Percentiles rank a stretch among this genome's conserved stretches.
Conservation (phyloP, 2,329 filamentous ascomycete species). For the Diplocarpon rosae region DNA sequence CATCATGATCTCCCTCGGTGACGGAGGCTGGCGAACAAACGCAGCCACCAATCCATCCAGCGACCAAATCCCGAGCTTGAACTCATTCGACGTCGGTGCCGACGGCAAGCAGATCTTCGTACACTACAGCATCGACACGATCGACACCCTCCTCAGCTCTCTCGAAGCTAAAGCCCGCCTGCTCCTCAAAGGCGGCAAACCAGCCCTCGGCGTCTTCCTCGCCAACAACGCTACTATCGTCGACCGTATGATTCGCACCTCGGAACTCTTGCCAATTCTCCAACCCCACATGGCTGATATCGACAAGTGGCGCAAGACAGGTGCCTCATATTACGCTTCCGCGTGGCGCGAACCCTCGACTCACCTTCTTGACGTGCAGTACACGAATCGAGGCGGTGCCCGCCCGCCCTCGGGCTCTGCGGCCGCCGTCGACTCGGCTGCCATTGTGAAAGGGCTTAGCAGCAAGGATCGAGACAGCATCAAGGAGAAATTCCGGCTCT, state of each 20-base stretch:
- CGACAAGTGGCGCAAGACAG: slow-evolving; percentile 81
- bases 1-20: slow-evolving; percentile 83
- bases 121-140: slow-evolving; percentile 80
- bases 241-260: slow-evolving; percentile 72
- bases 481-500: slow-evolving; percentile 89
- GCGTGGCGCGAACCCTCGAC: slow-evolving; percentile 81
- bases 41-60: slow-evolving; percentile 43
- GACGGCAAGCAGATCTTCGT: slow-evolving; percentile 82
- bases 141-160: slow-evolving; percentile 66
- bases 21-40: slow-evolving; percentile 72
- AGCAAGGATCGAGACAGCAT: slow-evolving; percentile 93
- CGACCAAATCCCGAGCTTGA: slow-evolving; percentile 57
- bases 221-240: slow-evolving; percentile 80
- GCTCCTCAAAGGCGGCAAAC: slow-evolving; percentile 61
- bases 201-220: slow-evolving; percentile 75
- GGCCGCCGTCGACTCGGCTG: slow-evolving; percentile 58
- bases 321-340: slow-evolving; percentile 69
- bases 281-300: slow-evolving; percentile 54
- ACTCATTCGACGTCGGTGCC: slow-evolving; percentile 76
- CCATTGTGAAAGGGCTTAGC: slow-evolving; percentile 70
- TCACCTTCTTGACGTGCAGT: slow-evolving; percentile 80
- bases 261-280: slow-evolving; percentile 65
- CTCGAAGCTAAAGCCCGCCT: slow-evolving; percentile 64
- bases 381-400: slow-evolving; percentile 57
- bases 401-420: slow-evolving; percentile 63